phyloP scores from a whole-genome alignment of 75 land plant species.

The Sequoiadendron giganteum region DNA sequence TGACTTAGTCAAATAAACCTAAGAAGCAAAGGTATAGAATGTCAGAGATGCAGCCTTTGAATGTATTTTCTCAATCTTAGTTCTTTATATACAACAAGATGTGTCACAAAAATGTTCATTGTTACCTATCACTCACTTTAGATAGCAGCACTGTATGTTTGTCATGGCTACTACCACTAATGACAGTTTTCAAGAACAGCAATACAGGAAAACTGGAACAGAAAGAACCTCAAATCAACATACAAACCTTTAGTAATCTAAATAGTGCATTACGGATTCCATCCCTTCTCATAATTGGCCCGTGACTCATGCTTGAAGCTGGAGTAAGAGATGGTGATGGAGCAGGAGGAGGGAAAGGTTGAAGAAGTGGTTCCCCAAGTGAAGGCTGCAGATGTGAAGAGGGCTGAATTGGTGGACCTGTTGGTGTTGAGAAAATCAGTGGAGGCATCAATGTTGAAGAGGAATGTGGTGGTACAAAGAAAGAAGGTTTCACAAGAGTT shows the following conservation, averaged over 20 bases:
- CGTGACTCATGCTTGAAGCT: conserved; percentile 30
- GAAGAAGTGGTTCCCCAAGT: conserved; percentile 77
- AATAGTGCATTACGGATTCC: conserved; percentile 80
- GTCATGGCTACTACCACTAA: background rate
- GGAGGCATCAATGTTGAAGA: conserved; percentile 35
- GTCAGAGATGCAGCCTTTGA: background rate
- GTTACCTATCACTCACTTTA: background rate
- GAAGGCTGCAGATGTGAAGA: conserved; percentile 62
- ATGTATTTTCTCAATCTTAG: background rate
- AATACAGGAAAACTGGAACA: background rate
- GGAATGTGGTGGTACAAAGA: conserved; percentile 56
- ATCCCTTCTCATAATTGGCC: conserved; percentile 60
- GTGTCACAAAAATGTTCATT: background rate
- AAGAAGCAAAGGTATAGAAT: background rate
- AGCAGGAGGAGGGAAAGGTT: conserved; percentile 89
- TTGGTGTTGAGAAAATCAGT: conserved; percentile 20
- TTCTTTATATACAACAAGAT: background rate
- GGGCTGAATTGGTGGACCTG: conserved; percentile 48
- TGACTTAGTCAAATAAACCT: no score
- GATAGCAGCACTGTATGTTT: background rate
- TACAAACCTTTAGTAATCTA: conserved; percentile 73
- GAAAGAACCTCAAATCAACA: background rate
- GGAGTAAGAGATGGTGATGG: conserved; percentile 80
- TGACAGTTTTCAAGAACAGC: background rate
- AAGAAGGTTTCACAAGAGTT: conserved; percentile 70